Base-by-base conservation (phyloP, 768 basidiomycete genomes). In the Mycena metata region DNA sequence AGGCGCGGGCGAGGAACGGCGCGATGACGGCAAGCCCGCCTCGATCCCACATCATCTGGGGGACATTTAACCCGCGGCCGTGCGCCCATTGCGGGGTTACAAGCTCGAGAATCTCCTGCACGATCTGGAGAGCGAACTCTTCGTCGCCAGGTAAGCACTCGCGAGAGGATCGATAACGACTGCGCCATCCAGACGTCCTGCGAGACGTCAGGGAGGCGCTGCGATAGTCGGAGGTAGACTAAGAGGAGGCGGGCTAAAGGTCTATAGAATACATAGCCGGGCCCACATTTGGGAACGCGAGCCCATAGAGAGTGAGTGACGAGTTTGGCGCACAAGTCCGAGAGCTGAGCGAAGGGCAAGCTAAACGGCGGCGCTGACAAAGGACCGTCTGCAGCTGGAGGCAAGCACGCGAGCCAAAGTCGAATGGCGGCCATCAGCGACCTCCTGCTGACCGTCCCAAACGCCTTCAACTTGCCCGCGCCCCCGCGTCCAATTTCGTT, bases 81-180 rank as follows among this genome's bases (percentile, higher is more conserved):
- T 70, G 60, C 66, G 85, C 73, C 83, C 85, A 88, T n/a, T 80
- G 78, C 8, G 76, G 71, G 5, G 79, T 84, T 50, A 89, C 57
- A 0, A 82, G 60, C 33, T 69, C 72, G 13, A 79, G 50, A 15
- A 88, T 59, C n/a, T 83, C 80, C 21, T 80, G 77, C 24, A 89
- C 66, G 60, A 88, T 79, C 24, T 75, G 76, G 24, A 81, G 70
- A 0, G 87, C 90, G 41, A 80, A 74, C 1, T 86, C 86, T 75
- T 96, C 96, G 69, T 96, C 92, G 15, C 95, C 95, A 0, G 91
- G 92, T 15, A 89, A n/a, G 80, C 24, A 91, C 80, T 39, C 85
- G 79, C 16, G 79, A 71, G 0, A 93, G 71, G 51, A 92, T 84
- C 0, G 86, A 79, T 39, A 91, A 84, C 3, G 89, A 87, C 69